Base-by-base conservation (phyloP, 2,329 filamentous ascomycete genomes). In the Alternaria consortialis region DNA sequence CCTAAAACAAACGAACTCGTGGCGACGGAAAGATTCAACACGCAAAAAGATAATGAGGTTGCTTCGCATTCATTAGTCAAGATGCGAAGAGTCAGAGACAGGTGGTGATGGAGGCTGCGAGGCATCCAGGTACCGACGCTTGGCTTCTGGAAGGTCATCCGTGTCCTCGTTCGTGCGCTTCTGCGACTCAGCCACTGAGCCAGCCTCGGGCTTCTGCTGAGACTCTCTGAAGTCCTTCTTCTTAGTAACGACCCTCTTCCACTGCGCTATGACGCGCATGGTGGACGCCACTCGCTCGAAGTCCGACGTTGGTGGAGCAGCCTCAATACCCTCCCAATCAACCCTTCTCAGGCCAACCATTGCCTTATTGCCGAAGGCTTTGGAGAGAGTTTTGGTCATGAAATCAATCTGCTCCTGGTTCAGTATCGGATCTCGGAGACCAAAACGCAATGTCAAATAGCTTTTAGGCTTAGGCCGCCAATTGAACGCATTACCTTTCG, bases 371-470 rank as follows among this genome's bases (percentile, higher is more conserved):
- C 64, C 67, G 36, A 77, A 71, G 0, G 72, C 73, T 39, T 71
- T 69, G 3, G 71, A 60, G 6, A 79, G 60, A 6, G 69, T 68
- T 27, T 58, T 64, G 0, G 74, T 67, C 40, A 78, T 62, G 11
- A 47, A 71, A 27, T 77, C 71, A 13, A 79, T 77, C 23, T 78
- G 74, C 17, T 68, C 61, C 7, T 64, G 58, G n/a, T 67, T 71
- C 12, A 79, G 61, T 0, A 36, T 56, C 7, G 71, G 66, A 25
- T 74, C 60, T 15, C 65, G 63, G 15, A 79, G 61, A 1, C 70
- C 75, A 13, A 79, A 75, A 1, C 70, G 69, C 25, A 79, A 57
- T 0, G 73, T 76, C n/a, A 79, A 56, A 46, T 71, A 77, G 8
- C 70, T 69, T 6, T 70, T 60, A 1, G 75, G 68, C 6, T 64